Evolutionary conservation across 345 rosid species (phyloP), one percentile per base, ranked within the genome.

Genomic region (Salix udensis): DNA sequence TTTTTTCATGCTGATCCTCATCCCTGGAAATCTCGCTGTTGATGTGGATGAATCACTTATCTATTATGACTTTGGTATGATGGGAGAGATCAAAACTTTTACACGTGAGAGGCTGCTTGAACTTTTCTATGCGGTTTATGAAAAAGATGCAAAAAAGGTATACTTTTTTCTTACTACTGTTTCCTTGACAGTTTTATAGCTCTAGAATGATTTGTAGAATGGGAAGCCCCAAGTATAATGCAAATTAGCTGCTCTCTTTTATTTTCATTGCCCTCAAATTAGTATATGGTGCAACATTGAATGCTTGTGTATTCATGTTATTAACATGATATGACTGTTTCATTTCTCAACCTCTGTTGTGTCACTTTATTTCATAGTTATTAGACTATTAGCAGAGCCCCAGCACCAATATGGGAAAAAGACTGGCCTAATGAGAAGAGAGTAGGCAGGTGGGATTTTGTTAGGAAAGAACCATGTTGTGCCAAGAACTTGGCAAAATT

Each of bases 1-100:
- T 93, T 95, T 87, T 95, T 95, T 85, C 98, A 95, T 75, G 98
- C 98, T 72, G 98, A 95, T 82, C 98, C 98, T 0, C 98, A 95
- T n/a, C 82, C 98, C 98, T 26, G 98, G 98, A 73, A 95, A 95
- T 80, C 97, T 95, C 23, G 97, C 98, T 18, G 82, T 95, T 58
- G 98, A 95, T 82, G 82, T 79, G 71, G 97, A 95, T 74, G 93
- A 95, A 77, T 67, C 94, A 18, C 77, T 95, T 73, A 95, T 95
- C 80, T 95, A 95, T 81, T 95, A 95, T 76, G 98, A 95, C 84
- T 95, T 91, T 69, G 98, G 98, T 39, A 91, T 95, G 98, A 95
- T 95, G 98, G 98, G 98, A 81, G 98, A 95, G 78, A 91, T 95
- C 77, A 93, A 95, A 84, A 84, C 92, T 50, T 93, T 91, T 80